Evolutionary conservation across 2,329 filamentous ascomycete genomes (phyloP).

Genomic region (Colletotrichum spinosum): DNA sequence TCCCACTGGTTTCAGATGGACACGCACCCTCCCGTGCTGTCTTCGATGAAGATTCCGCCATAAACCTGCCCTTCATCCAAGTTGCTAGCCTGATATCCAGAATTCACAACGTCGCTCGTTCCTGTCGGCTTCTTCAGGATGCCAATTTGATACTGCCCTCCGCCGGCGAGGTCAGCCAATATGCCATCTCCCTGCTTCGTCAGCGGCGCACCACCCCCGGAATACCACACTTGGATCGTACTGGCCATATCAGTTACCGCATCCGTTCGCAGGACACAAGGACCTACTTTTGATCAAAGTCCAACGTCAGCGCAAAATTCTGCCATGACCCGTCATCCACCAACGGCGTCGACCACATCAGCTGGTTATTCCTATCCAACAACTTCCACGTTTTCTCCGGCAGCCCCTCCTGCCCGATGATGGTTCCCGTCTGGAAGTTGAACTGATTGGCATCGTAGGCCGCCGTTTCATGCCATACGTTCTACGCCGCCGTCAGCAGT

Average conservation of each 20-base stretch:
- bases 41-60: conserved; percentile 63
- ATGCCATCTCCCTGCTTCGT: conserved; percentile 12
- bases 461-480: conserved; percentile 51
- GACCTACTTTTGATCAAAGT: conserved; percentile 36
- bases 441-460: conserved; percentile 53
- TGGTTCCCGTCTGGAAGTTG: conserved; percentile 50
- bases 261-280: neutral
- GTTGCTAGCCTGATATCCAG: conserved; percentile 59
- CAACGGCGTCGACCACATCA: conserved; percentile 37
- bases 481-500: conserved; percentile 31
- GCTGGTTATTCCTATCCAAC: conserved; percentile 33
- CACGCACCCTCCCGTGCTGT: conserved; percentile 54
- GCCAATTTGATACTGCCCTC: conserved; percentile 60
- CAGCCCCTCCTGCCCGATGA: conserved; percentile 41
- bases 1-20: conserved; percentile 46
- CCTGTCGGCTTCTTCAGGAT: conserved; percentile 68
- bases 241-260: neutral
- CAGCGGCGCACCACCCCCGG: conserved; percentile 26
- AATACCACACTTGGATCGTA: conserved; percentile 39
- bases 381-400: conserved; percentile 34
- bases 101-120: conserved; percentile 61
- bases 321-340: conserved; percentile 36
- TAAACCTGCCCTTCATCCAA: conserved; percentile 63
- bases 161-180: conserved; percentile 20
- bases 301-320: conserved; percentile 39